Evolutionary conservation across 495 filamentous ascomycete species (phyloP), one percentile per base, ranked within the genome.

Genomic region (Aspergillus mulundensis): DNA sequence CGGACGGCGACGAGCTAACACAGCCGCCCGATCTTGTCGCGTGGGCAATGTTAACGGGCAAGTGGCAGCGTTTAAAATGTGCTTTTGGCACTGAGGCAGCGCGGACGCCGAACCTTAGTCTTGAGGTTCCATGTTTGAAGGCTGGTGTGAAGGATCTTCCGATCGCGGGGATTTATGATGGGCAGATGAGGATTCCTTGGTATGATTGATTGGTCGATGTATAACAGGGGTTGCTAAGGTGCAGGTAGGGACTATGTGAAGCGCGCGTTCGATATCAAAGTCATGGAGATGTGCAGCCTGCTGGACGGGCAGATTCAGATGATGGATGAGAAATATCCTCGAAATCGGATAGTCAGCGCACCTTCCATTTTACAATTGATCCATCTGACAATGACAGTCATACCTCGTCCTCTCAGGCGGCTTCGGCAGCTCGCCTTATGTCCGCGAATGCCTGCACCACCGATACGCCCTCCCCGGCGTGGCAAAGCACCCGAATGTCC

Each of bases 371-470:
- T 7, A 34, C 14, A 1, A 8, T 28, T 11, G 7, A 28, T 10
- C 16, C 1, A 56, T 15, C 44, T 49, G 21, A 23, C 46, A 15
- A 19, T 4, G 21, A 3, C 16, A 57, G 54, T 50, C 54, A 1
- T 57, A 84, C 53, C 69, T 87, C 28, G 74, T 88, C 5, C 70
- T 88, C 7, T 86, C 83, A 0, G 85, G 85, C 5, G 85, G 85
- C 2, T 78, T 87, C 5, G 84, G 84, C 12, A 85, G 83, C 61
- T 86, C 83, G 0, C 68, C 76, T n/a, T 87, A 88, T 57, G 75
- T 88, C 3, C 64, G 72, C 34, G 64, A 77, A 38, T 60, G 71
- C 7, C 68, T 83, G 8, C 54, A 75, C 21, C 61, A 76, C 7
- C 64, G 65, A 21, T 79, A 77, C 57, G 66, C 57, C 12, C 60